phyloP scores from a whole-genome alignment of 768 basidiomycete genomes.

The Suillus placidus region DNA sequence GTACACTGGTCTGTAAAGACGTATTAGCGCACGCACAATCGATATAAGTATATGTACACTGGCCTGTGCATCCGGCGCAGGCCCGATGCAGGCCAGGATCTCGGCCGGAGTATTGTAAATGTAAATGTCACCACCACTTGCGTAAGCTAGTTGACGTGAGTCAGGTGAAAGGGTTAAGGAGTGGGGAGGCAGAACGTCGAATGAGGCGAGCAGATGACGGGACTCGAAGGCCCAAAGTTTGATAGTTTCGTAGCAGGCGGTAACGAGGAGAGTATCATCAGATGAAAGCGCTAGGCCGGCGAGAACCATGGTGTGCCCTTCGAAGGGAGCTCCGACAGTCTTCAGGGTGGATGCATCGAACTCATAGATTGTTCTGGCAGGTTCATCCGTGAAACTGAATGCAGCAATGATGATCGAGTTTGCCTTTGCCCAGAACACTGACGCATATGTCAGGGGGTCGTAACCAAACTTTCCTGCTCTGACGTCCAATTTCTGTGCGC shows the following conservation, averaged over 20 bases:
- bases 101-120: background rate
- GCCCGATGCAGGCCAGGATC: background rate
- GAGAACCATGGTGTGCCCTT: background rate
- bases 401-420: background rate
- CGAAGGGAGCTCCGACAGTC: background rate
- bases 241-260: background rate
- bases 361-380: background rate
- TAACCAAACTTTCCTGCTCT: background rate
- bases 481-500: background rate
- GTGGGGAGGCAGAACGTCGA: background rate
- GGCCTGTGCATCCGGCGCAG: background rate
- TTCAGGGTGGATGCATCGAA: constrained; percentile 1
- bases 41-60: no score
- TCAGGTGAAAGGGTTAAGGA: background rate
- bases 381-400: background rate
- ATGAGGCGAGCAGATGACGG: background rate
- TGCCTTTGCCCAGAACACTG: background rate
- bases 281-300: background rate
- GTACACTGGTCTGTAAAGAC: background rate
- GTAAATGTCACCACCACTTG: background rate
- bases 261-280: background rate
- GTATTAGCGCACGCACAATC: background rate
- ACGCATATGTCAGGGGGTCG: background rate
- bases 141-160: constrained; percentile 2
- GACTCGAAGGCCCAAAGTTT: constrained; percentile 5